Evolutionary conservation across 345 rosid species (phyloP), one percentile per base, ranked within the genome.

Genomic region (Durio zibethinus): DNA sequence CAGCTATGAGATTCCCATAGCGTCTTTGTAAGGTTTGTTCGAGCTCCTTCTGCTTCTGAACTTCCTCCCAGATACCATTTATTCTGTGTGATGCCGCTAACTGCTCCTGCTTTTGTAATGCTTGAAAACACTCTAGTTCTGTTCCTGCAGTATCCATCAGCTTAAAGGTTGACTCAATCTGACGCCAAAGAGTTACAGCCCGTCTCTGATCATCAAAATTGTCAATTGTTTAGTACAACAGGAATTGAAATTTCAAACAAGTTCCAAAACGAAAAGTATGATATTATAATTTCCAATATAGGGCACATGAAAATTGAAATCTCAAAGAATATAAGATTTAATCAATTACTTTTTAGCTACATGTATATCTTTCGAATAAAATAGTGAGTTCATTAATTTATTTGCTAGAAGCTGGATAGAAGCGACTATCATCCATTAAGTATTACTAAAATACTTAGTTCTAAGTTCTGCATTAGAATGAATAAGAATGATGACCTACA

Each of bases 51-150:
- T 94, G 99, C 87, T 94, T 97, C 82, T 89, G 84, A 66, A 97
- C 96, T 80, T 92, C 98, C 81, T 88, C 97, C 90, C 94, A 85
- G 64, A 97, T 82, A 79, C 86, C 83, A 79, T 88, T 90, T 74
- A 94, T 89, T 84, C 99, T 87, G 81, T 86, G 90, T 53, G 93
- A 81, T 38, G 98, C 97, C 52, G 98, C 97, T 77, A 89, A 73
- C 72, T 94, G 95, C 78, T 97, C 99, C 84, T 93, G 99, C 85
- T 91, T 96, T 83, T 97, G 96, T 79, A 94, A 89, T 60, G 90
- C 93, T 85, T 83, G 92, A 80, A 92, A 97, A 80, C 97, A 97
- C 82, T 92, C 97, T 0, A 97, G 92, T 78, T 97, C 97, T 35
- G 97, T 97, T 80, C 93, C 88, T 61, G 97, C 91, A 77, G 89